Percentiles rank a stretch among this genome's conserved stretches.
Evolutionary conservation across 257 asterid genomes (phyloP).

Genomic region (Anisodus tanguticus): DNA sequence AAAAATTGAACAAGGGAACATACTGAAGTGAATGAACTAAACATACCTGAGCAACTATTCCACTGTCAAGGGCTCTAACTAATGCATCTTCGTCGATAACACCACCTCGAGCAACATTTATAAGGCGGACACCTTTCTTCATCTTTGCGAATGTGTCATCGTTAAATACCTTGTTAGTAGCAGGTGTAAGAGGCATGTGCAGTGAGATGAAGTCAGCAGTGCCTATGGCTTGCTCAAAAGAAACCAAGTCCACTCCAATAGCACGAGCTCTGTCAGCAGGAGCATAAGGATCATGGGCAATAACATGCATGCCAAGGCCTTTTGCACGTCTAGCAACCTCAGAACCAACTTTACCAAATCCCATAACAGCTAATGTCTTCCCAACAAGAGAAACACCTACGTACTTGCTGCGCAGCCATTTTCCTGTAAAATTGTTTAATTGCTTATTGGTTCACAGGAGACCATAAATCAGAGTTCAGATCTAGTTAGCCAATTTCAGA

Average conservation of each 20-base stretch:
- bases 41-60: constrained; percentile 88
- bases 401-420: constrained; percentile 74
- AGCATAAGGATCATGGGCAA: constrained; percentile 97
- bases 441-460: constrained; percentile 8
- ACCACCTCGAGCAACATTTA: constrained; percentile 93
- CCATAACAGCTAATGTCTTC: constrained; percentile 92
- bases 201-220: constrained; percentile 88
- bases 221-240: constrained; percentile 80
- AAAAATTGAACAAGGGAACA: not conserved
- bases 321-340: constrained; percentile 85
- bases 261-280: constrained; percentile 99
- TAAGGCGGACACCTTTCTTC: constrained; percentile 86
- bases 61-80: constrained; percentile 83
- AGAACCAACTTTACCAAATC: constrained; percentile 89
- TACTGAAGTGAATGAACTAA: not conserved
- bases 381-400: constrained; percentile 92
- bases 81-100: constrained; percentile 96
- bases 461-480: constrained; percentile 3
- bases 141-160: constrained; percentile 85
- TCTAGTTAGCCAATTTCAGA: not conserved
- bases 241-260: constrained; percentile 82
- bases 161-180: constrained; percentile 75
- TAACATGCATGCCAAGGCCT: constrained; percentile 92
- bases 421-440: constrained; percentile 50
- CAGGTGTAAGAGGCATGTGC: constrained; percentile 98